A percentile compares a stretch with the other conserved stretches of the same genome.
phyloP scores from a whole-genome alignment of 1,139 yeast genomes.

The Scheffersomyces lignicola region DNA sequence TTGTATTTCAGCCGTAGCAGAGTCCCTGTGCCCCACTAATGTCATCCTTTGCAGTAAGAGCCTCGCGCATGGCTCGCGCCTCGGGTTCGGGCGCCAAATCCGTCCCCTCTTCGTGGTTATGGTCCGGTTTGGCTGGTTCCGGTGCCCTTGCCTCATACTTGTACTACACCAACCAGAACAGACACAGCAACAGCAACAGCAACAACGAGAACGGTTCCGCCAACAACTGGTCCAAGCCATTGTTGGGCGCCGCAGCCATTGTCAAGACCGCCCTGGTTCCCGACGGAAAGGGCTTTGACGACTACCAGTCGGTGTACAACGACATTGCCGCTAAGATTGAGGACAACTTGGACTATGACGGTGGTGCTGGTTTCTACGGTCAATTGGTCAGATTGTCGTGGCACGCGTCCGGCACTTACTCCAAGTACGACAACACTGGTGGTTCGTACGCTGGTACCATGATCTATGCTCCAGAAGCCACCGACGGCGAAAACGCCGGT shows the following conservation, averaged over 20 bases:
- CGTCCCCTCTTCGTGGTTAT: constrained; percentile 6
- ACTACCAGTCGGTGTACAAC: constrained; percentile 77
- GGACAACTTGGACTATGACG: constrained; percentile 76
- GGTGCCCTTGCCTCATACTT: constrained; percentile 22
- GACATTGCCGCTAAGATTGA: constrained; percentile 74
- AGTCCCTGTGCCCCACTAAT: constrained; percentile 6
- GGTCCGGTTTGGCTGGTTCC: constrained; percentile 23
- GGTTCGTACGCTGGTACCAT: constrained; percentile 88
- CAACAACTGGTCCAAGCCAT: constrained; percentile 8
- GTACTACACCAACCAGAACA: constrained; percentile 12
- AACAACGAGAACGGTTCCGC: constrained; percentile 10
- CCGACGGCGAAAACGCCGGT: constrained; percentile 77
- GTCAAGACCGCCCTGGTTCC: constrained; percentile 24
- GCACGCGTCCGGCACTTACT: constrained; percentile 75
- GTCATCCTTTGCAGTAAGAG: constrained; percentile 14
- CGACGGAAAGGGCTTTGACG: constrained; percentile 38
- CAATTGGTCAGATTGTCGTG: constrained; percentile 70
- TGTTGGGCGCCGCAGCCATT: constrained; percentile 20
- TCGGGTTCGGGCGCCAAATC: constrained; percentile 6
- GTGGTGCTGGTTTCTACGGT: constrained; percentile 66
- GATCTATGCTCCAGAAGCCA: constrained; percentile 64
- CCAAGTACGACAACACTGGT: constrained; percentile 57
- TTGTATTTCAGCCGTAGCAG: no score
- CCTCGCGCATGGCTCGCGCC: constrained; percentile 9
- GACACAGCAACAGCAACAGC: constrained; percentile 13